A percentile compares a stretch with the other conserved stretches of the same genome.
Conservation (phyloP, 2,329 filamentous ascomycete genomes). For the Fulvia fulva region DNA sequence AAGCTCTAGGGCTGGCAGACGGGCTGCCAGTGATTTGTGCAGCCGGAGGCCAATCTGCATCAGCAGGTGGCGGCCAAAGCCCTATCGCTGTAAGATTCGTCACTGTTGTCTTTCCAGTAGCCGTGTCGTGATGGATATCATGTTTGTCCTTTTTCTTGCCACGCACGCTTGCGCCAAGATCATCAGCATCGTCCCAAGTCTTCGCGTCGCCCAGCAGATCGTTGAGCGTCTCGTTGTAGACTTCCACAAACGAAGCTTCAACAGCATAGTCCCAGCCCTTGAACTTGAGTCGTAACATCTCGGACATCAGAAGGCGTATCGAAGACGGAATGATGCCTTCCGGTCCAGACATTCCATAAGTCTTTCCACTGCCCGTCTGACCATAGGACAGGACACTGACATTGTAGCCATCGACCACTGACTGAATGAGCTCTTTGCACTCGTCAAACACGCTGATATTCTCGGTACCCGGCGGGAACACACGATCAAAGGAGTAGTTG, state of each 20-base stretch:
- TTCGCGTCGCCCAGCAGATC: constrained; percentile 75
- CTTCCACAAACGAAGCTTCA: constrained; percentile 92
- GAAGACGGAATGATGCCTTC: constrained; percentile 96
- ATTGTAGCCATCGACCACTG: constrained; percentile 93
- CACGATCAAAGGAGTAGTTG: constrained; percentile 86
- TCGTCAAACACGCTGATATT: constrained; percentile 92
- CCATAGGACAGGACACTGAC: constrained; percentile 99
- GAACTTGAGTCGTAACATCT: constrained; percentile 74
- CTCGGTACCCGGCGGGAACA: constrained; percentile 72
- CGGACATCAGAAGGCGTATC: constrained; percentile 89
- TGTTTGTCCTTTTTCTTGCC: constrained; percentile 66
- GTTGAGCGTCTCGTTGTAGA: constrained; percentile 96
- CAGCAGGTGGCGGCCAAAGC: constrained; percentile 72
- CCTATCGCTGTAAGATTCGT: constrained; percentile 72
- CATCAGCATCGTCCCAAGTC: constrained; percentile 52
- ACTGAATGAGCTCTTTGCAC: constrained; percentile 94
- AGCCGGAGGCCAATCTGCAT: constrained; percentile 28
- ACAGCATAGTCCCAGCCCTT: constrained; percentile 95
- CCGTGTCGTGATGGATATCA: constrained; percentile 82
- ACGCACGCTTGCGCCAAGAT: constrained; percentile 23
- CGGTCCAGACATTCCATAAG: constrained; percentile 84
- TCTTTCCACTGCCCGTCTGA: constrained; percentile 95
- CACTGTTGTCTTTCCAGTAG: constrained; percentile 75
- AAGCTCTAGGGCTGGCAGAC: not conserved
- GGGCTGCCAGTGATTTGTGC: constrained; percentile 11